phyloP scores from a whole-genome alignment of 225 moss, liverwort and hornwort genomes.

The Ulota crispa region DNA sequence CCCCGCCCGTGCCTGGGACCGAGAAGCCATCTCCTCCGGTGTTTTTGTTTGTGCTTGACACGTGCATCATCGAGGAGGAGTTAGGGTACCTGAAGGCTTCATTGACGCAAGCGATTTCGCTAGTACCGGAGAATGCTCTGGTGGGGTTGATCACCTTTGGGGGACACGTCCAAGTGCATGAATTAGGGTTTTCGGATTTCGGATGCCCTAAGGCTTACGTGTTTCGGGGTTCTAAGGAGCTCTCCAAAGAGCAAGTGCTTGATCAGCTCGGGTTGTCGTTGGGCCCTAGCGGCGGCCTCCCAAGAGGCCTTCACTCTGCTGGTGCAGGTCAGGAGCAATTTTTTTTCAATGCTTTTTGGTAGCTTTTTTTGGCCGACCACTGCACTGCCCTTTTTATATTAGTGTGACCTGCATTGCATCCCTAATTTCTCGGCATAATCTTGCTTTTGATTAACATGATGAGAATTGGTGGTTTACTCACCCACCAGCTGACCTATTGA shows the following conservation, averaged over 20 bases:
- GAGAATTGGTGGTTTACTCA: not conserved
- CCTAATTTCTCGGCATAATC: not conserved
- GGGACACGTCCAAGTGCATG: slow-evolving; percentile 88
- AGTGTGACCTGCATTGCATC: not conserved
- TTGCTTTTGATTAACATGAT: not conserved
- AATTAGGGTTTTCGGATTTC: slow-evolving; percentile 80
- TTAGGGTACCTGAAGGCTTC: slow-evolving; percentile 67
- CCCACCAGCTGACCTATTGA: not conserved
- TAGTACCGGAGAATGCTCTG: slow-evolving; percentile 83
- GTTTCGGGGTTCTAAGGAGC: slow-evolving; percentile 85
- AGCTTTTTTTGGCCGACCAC: not conserved
- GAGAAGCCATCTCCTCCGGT: slow-evolving; percentile 66
- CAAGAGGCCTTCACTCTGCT: slow-evolving; percentile 56
- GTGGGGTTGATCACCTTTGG: slow-evolving; percentile 88
- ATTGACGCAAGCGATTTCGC: slow-evolving; percentile 72
- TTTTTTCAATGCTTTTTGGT: not conserved
- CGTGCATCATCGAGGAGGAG: slow-evolving; percentile 92
- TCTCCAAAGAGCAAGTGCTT: slow-evolving; percentile 78
- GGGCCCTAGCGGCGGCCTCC: slow-evolving; percentile 50
- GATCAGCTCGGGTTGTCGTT: slow-evolving; percentile 75
- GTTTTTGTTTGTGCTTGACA: slow-evolving; percentile 80
- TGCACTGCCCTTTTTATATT: not conserved
- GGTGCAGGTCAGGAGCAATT: slow-evolving; percentile 44
- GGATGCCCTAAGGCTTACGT: slow-evolving; percentile 82
- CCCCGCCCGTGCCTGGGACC: slow-evolving; percentile 46